phyloP scores from a whole-genome alignment of 2,329 filamentous ascomycete genomes.

The Exophiala calicioides region DNA sequence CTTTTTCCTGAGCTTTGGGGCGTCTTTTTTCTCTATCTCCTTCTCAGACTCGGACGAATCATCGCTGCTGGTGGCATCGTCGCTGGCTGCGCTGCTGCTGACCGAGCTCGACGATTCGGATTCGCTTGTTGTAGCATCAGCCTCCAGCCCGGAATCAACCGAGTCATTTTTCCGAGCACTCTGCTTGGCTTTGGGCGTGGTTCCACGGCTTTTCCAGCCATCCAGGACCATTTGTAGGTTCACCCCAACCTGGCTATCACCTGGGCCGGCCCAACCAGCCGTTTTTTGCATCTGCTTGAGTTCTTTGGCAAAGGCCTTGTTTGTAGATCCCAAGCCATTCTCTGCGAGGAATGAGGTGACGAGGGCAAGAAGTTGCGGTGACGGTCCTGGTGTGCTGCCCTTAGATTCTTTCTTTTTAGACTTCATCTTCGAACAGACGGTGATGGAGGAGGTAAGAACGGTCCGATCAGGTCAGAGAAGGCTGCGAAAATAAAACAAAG shows the following conservation, averaged over 20 bases:
- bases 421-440: conserved; percentile 22
- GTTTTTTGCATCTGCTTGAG: conserved; percentile 22
- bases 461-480: too few species aligned
- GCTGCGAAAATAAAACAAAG: too few species aligned
- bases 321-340: conserved; percentile 64
- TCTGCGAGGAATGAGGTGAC: conserved; percentile 67
- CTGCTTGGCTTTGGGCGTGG: too few species aligned
- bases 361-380: conserved; percentile 65
- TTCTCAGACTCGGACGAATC: conserved; percentile 45
- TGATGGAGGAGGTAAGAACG: not conserved
- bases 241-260: not conserved
- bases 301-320: conserved; percentile 61
- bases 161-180: too few species aligned
- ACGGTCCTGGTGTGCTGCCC: conserved; percentile 43
- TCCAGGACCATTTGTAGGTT: conserved; percentile 9
- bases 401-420: conserved; percentile 24
- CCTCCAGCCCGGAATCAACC: conserved; percentile 28
- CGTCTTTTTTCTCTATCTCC: conserved; percentile 42
- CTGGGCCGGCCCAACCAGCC: conserved; percentile 13
- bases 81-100: conserved; percentile 36
- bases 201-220: conserved; percentile 12
- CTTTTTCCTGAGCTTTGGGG: conserved; percentile 31
- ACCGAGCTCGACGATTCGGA: conserved; percentile 24
- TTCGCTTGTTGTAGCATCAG: conserved; percentile 15
- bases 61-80: conserved; percentile 32